Evolutionary conservation across 2,329 filamentous ascomycete genomes (phyloP), one percentile per base, ranked within the genome.

Genomic region (Fusarium sp.): DNA sequence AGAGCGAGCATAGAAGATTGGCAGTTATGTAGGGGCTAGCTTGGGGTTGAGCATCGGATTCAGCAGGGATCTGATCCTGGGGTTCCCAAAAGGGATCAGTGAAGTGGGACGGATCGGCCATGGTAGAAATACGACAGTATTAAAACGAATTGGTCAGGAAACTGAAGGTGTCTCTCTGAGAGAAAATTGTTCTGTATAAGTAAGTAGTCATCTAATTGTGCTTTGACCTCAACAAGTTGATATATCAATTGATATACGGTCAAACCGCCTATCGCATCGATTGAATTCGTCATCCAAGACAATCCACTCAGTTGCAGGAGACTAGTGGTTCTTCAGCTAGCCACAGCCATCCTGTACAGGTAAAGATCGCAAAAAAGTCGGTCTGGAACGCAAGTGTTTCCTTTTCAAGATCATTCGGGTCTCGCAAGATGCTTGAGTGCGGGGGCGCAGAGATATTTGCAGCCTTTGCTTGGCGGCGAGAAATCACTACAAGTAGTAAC

Each of bases 51-150:
- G 50, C 2, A 1, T 42, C 11, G 2, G n/a, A 4, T 11, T 14
- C 36, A 29, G 38, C 36, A 54, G 25, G 50, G 50, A 42, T 54
- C 25, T 41, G 11, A 18, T n/a, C 25, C 35, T 31, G 25, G 15
- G 50, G 50, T 54, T 54, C 50, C 50, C 50, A 54, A 54, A 54
- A 54, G 25, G 50, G 50, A 54, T 54, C 50, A 22, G 50, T 2
- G 25, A 54, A 54, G 35, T 54, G 50, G 50, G 50, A 54, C 36
- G 50, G 50, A 54, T 54, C 36, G 20, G 50, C 36, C 50, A 54
- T 54, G 11, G 50, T 31, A 3, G 12, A 20, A 11, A 25, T 25
- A 25, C 5, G 25, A 2, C 2, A 25, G 25, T 25, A 25, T 2
- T 25, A 25, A 4, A 25, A 25, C 2, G 2, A 13, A 17, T 29